Conservation (phyloP, 129 eudicot genomes). For the Escallonia herrerae region DNA sequence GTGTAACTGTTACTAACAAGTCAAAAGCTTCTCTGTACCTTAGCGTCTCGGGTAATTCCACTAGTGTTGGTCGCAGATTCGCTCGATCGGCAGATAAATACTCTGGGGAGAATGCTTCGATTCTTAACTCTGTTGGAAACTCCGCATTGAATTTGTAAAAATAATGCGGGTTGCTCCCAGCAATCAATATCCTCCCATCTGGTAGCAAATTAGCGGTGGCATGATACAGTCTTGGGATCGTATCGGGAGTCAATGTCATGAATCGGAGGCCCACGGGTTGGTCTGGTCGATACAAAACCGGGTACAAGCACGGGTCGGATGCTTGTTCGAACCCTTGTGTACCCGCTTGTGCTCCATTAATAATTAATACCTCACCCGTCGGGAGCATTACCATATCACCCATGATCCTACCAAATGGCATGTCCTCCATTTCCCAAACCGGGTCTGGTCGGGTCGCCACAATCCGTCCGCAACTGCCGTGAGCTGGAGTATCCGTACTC, state of each 20-base stretch:
- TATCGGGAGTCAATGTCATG: conserved; percentile 38
- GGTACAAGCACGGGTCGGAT: conserved; percentile 53
- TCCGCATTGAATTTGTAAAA: conserved; percentile 45
- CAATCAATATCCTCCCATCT: conserved; percentile 56
- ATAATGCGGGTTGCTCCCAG: conserved; percentile 74
- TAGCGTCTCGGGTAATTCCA: conserved; percentile 38
- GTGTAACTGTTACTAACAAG: conserved; percentile 29
- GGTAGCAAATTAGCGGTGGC: conserved; percentile 76
- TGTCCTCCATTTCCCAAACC: conserved; percentile 80
- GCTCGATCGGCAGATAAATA: conserved; percentile 41
- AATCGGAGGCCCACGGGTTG: conserved; percentile 54
- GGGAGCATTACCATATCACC: conserved; percentile 94
- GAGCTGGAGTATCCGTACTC: conserved; percentile 38
- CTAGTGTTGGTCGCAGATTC: conserved; percentile 32
- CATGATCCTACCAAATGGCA: conserved; percentile 76
- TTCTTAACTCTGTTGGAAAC: conserved; percentile 62
- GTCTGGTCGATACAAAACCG: conserved; percentile 58
- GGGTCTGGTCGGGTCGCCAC: conserved; percentile 44
- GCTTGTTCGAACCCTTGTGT: conserved; percentile 70
- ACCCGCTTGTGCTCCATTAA: conserved; percentile 77
- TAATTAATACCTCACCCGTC: conserved; percentile 52
- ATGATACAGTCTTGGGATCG: conserved; percentile 67
- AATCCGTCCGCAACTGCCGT: conserved; percentile 65
- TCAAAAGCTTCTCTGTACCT: conserved; percentile 36
- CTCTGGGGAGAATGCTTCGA: conserved; percentile 73